phyloP scores from a whole-genome alignment of 2,329 filamentous ascomycete species.

The Aspergillus pseudoglaucus region DNA sequence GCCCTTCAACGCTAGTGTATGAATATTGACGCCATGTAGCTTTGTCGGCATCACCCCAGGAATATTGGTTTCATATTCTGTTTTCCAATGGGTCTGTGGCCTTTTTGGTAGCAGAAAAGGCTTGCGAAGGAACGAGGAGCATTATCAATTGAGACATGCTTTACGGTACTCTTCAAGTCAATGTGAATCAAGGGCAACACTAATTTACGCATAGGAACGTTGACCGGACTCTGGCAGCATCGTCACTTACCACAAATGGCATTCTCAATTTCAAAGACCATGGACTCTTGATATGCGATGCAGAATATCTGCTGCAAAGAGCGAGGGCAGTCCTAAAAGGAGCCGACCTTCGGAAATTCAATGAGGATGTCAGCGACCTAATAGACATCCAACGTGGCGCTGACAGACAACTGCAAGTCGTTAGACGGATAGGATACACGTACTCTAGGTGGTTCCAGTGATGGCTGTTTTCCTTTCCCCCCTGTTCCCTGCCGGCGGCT shows the following conservation, averaged over 20 bases:
- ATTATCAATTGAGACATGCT: slow-evolving; percentile 66
- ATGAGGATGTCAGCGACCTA: slow-evolving; percentile 81
- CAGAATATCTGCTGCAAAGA: slow-evolving; percentile 70
- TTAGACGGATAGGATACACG: slow-evolving; percentile 82
- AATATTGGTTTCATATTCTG: slow-evolving; percentile 74
- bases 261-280: slow-evolving; percentile 88
- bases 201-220: slow-evolving; percentile 54
- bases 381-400: slow-evolving; percentile 73
- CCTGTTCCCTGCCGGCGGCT: no score
- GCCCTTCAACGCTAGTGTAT: not conserved
- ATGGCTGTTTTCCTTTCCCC: slow-evolving; percentile 1
- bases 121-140: slow-evolving; percentile 56
- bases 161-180: slow-evolving; percentile 49
- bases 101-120: slow-evolving; percentile 66
- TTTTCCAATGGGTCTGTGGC: slow-evolving; percentile 63
- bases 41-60: slow-evolving; percentile 92
- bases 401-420: slow-evolving; percentile 67
- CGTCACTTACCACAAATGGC: slow-evolving; percentile 63
- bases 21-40: slow-evolving; percentile 30
- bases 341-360: slow-evolving; percentile 73
- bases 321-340: slow-evolving; percentile 63
- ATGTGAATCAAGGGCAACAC: not conserved
- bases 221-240: slow-evolving; percentile 68
- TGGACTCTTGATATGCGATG: slow-evolving; percentile 81
- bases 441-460: slow-evolving; percentile 66